Conservation (phyloP, 257 asterid genomes). For the Fraxinus pennsylvanica region DNA sequence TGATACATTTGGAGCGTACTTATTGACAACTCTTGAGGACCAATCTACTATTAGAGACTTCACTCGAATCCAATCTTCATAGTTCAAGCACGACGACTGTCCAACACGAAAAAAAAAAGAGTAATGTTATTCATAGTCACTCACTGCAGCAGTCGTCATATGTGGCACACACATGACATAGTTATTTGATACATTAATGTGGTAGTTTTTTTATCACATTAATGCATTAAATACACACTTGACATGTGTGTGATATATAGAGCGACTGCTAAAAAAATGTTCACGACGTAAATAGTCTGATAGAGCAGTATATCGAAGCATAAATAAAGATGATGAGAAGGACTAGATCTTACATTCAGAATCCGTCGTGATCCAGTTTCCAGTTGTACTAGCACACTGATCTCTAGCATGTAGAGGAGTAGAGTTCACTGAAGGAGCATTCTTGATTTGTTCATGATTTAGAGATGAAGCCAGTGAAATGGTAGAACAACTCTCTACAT, state of each 20-base stretch:
- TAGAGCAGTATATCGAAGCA: neutral
- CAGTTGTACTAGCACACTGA: conserved; percentile 20
- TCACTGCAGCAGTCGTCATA: too few relatives aligned
- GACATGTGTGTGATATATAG: too few relatives aligned
- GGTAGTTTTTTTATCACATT: too few relatives aligned
- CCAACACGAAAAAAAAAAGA: neutral
- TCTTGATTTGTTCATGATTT: conserved; percentile 23
- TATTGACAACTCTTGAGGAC: neutral
- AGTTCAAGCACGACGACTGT: conserved; percentile 67
- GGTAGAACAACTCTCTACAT: conserved; percentile 42
- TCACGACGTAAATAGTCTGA: too few relatives aligned
- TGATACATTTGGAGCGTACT: neutral
- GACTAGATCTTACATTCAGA: conserved; percentile 43
- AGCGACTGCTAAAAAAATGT: too few relatives aligned
- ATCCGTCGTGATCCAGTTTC: conserved; percentile 58
- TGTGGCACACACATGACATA: too few relatives aligned
- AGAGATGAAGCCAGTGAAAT: conserved; percentile 32
- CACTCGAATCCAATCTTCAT: conserved; percentile 20
- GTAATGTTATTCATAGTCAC: too few relatives aligned
- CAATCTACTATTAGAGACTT: neutral
- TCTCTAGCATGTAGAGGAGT: conserved; percentile 23
- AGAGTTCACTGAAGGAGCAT: conserved; percentile 25
- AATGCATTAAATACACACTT: too few relatives aligned
- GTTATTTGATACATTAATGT: too few relatives aligned
- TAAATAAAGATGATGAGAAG: neutral